These are phyloP conservation scores for Auricularia sp. DNA, from an alignment of 768 basidiomycete species.

Conservation along the genomic window DNA sequence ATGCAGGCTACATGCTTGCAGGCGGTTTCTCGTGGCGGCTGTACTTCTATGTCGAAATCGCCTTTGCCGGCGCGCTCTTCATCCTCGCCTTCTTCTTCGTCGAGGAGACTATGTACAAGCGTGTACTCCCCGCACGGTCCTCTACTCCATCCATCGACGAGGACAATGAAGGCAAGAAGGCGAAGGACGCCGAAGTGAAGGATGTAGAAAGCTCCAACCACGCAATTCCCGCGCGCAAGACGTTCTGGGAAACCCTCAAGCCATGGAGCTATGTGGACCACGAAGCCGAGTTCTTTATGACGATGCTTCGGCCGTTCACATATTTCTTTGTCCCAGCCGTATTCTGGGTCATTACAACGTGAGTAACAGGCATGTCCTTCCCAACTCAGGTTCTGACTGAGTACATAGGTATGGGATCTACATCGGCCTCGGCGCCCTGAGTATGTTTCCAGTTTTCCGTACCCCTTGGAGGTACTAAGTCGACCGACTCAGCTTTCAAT, in stretches of 20 bases:
- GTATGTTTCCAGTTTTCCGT: too few relatives aligned
- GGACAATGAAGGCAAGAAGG: neutral
- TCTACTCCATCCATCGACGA: neutral
- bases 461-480: too few relatives aligned
- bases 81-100: constrained; percentile 5
- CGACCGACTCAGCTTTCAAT: neutral
- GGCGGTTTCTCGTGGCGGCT: constrained; percentile 6
- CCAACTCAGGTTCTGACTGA: neutral
- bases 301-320: constrained; percentile 3
- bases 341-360: constrained; percentile 5
- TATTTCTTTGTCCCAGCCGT: constrained; percentile 5
- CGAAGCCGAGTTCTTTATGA: constrained; percentile 6
- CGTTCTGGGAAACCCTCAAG: constrained; percentile 4
- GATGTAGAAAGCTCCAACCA: neutral
- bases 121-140: neutral
- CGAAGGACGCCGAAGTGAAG: neutral
- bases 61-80: constrained; percentile 5
- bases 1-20: constrained; percentile 6
- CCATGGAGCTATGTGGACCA: constrained; percentile 4
- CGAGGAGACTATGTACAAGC: constrained; percentile 6
- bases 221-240: constrained; percentile 2
- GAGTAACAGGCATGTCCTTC: neutral
- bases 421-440: constrained; percentile 3
- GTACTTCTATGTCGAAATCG: constrained; percentile 8
- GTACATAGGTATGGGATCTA: constrained; percentile 3